These are phyloP conservation scores for Russula sp. DNA, from an alignment of 768 basidiomycete genomes.

Conservation along the genomic window DNA sequence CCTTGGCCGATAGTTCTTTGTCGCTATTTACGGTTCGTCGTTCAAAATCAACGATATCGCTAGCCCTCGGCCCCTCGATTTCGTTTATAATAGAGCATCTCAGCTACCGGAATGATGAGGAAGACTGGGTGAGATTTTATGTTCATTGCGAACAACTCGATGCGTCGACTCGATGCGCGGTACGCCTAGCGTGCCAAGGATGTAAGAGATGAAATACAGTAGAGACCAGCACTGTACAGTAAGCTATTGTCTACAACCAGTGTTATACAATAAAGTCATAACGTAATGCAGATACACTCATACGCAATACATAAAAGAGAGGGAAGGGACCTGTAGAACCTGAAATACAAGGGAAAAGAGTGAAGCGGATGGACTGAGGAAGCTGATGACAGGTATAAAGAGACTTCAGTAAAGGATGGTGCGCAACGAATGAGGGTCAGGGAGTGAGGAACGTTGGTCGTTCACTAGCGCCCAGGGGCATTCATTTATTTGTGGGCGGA, in stretches of 20 bases:
- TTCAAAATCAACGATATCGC: neutral
- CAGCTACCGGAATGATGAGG: neutral
- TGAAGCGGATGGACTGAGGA: neutral
- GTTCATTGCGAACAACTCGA: neutral
- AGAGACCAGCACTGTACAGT: neutral
- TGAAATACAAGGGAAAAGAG: neutral
- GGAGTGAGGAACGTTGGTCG: neutral
- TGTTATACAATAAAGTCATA: neutral
- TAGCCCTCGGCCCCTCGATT: neutral
- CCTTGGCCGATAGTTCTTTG: neutral
- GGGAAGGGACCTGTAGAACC: neutral
- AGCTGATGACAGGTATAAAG: neutral
- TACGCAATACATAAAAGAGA: neutral
- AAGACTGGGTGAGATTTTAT: neutral
- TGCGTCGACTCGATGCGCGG: neutral
- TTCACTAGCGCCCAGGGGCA: neutral
- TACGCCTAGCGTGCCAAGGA: neutral
- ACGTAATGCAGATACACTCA: neutral
- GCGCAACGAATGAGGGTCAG: neutral
- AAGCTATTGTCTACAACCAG: neutral
- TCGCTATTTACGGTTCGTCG: neutral
- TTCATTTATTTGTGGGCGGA: neutral
- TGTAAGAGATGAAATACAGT: neutral
- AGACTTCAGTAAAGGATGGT: neutral
- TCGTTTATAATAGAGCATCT: neutral